Conservation (phyloP, 352 stramenopile species). For the Globisporangium cederbergense region DNA sequence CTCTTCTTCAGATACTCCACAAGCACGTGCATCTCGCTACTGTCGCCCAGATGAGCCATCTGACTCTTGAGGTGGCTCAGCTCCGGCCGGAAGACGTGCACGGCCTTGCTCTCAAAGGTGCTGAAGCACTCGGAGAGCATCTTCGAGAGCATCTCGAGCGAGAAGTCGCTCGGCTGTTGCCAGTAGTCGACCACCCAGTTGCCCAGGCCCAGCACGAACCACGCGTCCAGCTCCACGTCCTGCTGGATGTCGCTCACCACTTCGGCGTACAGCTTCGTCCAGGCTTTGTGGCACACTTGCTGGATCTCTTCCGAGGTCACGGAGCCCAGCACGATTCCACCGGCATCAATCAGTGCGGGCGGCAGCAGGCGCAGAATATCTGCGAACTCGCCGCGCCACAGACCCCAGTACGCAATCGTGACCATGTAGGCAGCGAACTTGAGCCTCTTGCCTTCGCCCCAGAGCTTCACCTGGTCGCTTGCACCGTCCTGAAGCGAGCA, state of each 20-base stretch:
- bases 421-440: conserved; percentile 62
- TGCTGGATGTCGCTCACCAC: conserved; percentile 41
- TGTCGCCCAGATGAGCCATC: conserved; percentile 37
- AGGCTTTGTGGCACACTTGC: conserved; percentile 4
- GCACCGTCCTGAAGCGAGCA: conserved; percentile 27
- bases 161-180: conserved; percentile 78
- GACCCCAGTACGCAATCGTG: conserved; percentile 55
- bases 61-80: conserved; percentile 43
- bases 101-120: conserved; percentile 45
- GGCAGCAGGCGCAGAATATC: conserved; percentile 50
- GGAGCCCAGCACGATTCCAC: conserved; percentile 23
- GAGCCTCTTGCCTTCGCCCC: conserved; percentile 62
- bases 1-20: conserved; percentile 67
- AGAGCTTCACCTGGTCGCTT: conserved; percentile 34
- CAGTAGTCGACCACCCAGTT: conserved; percentile 80
- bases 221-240: conserved; percentile 63
- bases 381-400: conserved; percentile 44
- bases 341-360: conserved; percentile 61
- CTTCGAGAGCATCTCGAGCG: conserved; percentile 57
- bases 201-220: conserved; percentile 63
- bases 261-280: conserved; percentile 8
- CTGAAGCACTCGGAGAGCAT: conserved; percentile 59
- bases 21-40: conserved; percentile 49
- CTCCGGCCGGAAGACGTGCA: conserved; percentile 53
- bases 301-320: conserved; percentile 30